Percentiles rank a stretch among this genome's conserved stretches.
These are phyloP conservation scores for Termitomyces sp. DNA, from an alignment of 768 basidiomycete genomes.

Conservation along the genomic window DNA sequence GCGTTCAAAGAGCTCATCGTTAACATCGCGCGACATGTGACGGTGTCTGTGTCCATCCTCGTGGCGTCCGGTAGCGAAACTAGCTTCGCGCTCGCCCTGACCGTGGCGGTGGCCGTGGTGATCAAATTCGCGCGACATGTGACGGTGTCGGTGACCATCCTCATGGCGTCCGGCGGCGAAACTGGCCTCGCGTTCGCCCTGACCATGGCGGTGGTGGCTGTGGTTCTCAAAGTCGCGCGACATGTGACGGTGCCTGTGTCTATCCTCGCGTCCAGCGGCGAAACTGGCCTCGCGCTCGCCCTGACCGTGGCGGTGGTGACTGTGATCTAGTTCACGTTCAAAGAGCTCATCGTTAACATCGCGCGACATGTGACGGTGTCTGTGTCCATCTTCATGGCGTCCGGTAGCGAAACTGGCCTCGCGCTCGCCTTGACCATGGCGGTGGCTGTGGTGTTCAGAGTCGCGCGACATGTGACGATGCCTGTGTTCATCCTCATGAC, in stretches of 20 bases:
- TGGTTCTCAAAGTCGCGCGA: too few species aligned
- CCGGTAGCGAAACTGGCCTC: neutral
- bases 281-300: too few species aligned
- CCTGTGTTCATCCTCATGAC: neutral
- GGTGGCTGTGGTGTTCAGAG: neutral
- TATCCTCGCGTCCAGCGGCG: too few species aligned
- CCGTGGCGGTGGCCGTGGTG: neutral
- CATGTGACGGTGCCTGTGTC: too few species aligned
- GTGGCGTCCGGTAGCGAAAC: too few species aligned
- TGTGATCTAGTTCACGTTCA: neutral
- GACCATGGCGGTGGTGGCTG: neutral
- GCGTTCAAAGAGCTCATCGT: too few species aligned
- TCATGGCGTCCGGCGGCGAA: neutral
- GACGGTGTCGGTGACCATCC: neutral
- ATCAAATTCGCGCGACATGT: neutral
- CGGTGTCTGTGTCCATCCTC: neutral
- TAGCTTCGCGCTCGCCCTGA: neutral
- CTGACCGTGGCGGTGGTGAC: neutral
- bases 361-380: neutral
- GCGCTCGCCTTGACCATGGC: neutral
- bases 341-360: neutral
- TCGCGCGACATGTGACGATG: neutral
- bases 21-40: neutral
- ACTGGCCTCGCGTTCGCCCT: neutral
- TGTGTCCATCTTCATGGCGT: neutral